Evolutionary conservation across 768 basidiomycete species (phyloP).

Genomic region (Tulasnella calospora): DNA sequence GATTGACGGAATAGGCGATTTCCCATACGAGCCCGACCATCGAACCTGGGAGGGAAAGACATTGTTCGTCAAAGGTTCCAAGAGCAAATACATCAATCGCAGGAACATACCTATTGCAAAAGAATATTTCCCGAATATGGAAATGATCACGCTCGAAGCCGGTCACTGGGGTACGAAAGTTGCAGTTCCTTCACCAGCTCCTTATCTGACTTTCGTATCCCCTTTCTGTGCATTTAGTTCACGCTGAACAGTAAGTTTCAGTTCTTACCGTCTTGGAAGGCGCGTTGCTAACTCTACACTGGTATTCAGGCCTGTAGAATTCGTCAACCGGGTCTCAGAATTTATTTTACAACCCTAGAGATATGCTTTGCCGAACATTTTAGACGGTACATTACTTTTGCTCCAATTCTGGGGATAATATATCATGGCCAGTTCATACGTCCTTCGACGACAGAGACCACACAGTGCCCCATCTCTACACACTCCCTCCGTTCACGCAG

Average conservation of each 20-base stretch:
- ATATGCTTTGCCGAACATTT: background rate
- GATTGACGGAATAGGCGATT: constrained; percentile 66
- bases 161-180: constrained; percentile 77
- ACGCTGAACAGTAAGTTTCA: constrained; percentile 62
- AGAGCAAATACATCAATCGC: constrained; percentile 75
- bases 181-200: background rate
- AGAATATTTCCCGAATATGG: constrained; percentile 68
- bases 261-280: constrained; percentile 27
- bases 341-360: constrained; percentile 33
- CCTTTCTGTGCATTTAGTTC: constrained; percentile 48
- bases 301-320: constrained; percentile 37
- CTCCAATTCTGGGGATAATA: background rate
- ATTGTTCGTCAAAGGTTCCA: constrained; percentile 72
- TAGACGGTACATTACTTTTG: background rate
- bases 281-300: background rate
- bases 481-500: no score
- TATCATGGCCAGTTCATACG: background rate
- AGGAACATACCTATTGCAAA: constrained; percentile 58
- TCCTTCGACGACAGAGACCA: no score
- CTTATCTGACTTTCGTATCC: background rate
- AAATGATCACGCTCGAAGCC: constrained; percentile 59
- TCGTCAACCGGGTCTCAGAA: constrained; percentile 38
- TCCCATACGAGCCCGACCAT: constrained; percentile 63
- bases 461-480: no score
- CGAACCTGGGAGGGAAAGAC: constrained; percentile 54